Conservation (phyloP, 768 basidiomycete genomes). For the Rhizopogon roseolus region DNA sequence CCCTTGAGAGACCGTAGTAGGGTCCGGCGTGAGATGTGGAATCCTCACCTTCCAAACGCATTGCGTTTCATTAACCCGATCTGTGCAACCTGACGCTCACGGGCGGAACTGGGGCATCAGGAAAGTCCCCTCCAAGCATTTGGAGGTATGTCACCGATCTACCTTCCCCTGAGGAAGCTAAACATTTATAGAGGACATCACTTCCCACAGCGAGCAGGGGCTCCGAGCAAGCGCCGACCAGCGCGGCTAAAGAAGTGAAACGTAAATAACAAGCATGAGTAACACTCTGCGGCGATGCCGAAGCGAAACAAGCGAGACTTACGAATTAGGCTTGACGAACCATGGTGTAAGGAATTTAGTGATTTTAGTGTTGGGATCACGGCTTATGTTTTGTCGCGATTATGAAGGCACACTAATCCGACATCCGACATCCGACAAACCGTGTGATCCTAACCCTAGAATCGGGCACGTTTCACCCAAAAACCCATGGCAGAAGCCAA, state of each 20-base stretch:
- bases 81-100: not conserved
- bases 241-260: not conserved
- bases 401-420: too few species aligned
- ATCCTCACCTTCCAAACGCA: not conserved
- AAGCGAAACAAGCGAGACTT: not conserved
- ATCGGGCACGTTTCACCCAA: not conserved
- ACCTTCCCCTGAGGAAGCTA: not conserved
- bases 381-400: too few species aligned
- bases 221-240: too few species aligned
- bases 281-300: not conserved
- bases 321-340: not conserved
- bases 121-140: not conserved
- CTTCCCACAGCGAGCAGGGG: not conserved
- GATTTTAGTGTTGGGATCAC: not conserved
- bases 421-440: too few species aligned
- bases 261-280: not conserved
- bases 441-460: too few species aligned
- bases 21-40: not conserved
- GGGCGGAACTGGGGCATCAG: not conserved
- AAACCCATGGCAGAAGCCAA: constrained; percentile 6
- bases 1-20: not conserved
- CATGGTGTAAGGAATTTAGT: too few species aligned
- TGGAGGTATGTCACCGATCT: not conserved
- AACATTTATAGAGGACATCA: not conserved
- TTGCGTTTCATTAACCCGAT: not conserved